Conservation (phyloP, 2,329 filamentous ascomycete genomes). For the Fusarium graminum region DNA sequence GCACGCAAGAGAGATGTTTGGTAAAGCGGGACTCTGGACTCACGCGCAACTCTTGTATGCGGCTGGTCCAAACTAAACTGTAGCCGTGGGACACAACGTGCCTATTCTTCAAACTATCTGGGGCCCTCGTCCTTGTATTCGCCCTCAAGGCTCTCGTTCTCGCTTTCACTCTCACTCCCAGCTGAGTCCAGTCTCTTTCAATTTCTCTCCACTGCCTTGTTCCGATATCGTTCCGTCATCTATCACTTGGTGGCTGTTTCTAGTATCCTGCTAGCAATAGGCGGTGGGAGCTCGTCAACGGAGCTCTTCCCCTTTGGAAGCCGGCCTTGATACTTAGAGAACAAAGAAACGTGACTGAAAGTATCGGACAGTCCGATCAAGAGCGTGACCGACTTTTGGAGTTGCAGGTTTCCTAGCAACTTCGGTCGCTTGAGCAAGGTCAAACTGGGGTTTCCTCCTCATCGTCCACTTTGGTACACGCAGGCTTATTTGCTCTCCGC, state of each 20-base stretch:
- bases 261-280: slow-evolving; percentile 40
- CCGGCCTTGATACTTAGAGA: slow-evolving; percentile 26
- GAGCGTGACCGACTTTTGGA: slow-evolving; percentile 45
- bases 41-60: slow-evolving; percentile 31
- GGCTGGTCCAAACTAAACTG: slow-evolving; percentile 41
- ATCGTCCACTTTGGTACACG: slow-evolving; percentile 35
- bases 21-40: slow-evolving; percentile 43
- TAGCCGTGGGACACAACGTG: slow-evolving; percentile 42
- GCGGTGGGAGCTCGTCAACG: slow-evolving; percentile 47
- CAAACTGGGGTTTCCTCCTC: slow-evolving; percentile 38
- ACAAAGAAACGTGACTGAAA: slow-evolving; percentile 44
- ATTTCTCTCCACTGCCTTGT: slow-evolving; percentile 16
- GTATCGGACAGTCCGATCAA: slow-evolving; percentile 31
- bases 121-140: slow-evolving; percentile 33
- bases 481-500: slow-evolving; percentile 36
- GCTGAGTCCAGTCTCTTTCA: slow-evolving; percentile 26
- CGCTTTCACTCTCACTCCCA: neutral
- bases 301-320: slow-evolving; percentile 37
- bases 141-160: slow-evolving; percentile 19
- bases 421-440: slow-evolving; percentile 35
- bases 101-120: slow-evolving; percentile 39
- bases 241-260: slow-evolving; percentile 49
- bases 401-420: slow-evolving; percentile 33
- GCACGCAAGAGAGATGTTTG: slow-evolving; percentile 43
- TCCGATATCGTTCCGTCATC: slow-evolving; percentile 43